These are phyloP conservation scores for Mycena rosella DNA, from an alignment of 768 basidiomycete genomes.

Conservation along the genomic window DNA sequence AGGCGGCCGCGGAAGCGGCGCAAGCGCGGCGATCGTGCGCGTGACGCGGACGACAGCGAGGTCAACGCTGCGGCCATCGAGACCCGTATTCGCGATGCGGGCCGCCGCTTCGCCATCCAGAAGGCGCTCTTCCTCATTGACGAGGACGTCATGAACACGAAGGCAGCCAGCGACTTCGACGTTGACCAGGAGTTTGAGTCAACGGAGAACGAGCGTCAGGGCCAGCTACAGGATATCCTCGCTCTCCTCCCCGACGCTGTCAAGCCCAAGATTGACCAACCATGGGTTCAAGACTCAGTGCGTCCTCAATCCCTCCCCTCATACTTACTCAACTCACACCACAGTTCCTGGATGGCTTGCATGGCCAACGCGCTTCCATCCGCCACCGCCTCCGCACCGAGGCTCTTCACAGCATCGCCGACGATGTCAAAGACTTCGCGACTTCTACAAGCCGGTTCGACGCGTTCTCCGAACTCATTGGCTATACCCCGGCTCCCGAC, in stretches of 20 bases:
- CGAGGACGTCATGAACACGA: not conserved
- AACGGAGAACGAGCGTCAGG: not conserved
- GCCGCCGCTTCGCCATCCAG: not conserved
- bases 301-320: not conserved
- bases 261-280: not conserved
- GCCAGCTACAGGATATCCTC: not conserved
- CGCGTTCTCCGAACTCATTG: not conserved
- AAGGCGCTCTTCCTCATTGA: not conserved
- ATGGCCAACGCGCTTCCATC: not conserved
- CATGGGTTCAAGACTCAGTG: not conserved
- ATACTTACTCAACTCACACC: not conserved
- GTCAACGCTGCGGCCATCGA: not conserved
- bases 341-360: constrained; percentile 1
- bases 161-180: not conserved
- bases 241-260: constrained; percentile 3
- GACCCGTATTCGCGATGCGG: not conserved
- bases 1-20: not conserved
- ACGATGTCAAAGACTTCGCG: not conserved
- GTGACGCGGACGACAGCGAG: not conserved
- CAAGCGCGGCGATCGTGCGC: constrained; percentile 5
- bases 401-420: not conserved
- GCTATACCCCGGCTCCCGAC: not conserved
- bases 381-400: not conserved
- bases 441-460: not conserved
- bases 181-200: not conserved